Evolutionary conservation across 2,329 filamentous ascomycete genomes (phyloP), one percentile per base, ranked within the genome.

Genomic region (Cladosporium austrohemisphaericum): DNA sequence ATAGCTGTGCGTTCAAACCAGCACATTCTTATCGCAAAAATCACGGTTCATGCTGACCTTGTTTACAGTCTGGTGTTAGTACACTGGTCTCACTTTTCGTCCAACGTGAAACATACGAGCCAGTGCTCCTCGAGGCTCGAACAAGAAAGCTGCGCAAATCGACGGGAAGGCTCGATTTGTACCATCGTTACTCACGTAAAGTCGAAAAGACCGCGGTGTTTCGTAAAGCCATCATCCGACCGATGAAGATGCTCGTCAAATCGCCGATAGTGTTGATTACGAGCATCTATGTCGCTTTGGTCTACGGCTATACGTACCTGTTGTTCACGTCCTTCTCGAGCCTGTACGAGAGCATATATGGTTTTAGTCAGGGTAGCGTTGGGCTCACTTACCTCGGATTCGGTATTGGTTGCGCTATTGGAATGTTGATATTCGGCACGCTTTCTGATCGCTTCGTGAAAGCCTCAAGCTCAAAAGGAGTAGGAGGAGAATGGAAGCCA

Each of bases 201-300:
- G 58, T 57, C 4, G 64, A 4, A 62, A 58, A 20, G 62, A 71
- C n/a, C 59, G 71, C 40, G 70, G 76, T 52, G 7, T 32, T 14
- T 5, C 50, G 61, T 4, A 67, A 65, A 9, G 65, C 70, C 33
- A 68, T 78, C 46, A 60, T 72, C 6, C 70, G 84, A 3, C 79
- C 79, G 0, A 77, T 77, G 19, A 80, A 78, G 60, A 74, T 61
- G 49, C 44, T 60, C 13, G 29, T 58, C 16, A 25, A 55, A 10
- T 54, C 77, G n/a, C 73, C 81, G 0, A 78, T 80, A 33, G 71
- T 78, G 3, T 68, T 75, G 46, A 60, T 72, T 23, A 70, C 76
- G 56, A 68, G 68, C 3, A 52, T 72, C 2, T 76, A 75, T 59
- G 67, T 71, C 43, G 69, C 72, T 1, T 55, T 77, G 38, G 65